Conservation (phyloP, 169 alveolate species). For the Eimeria tenella region DNA sequence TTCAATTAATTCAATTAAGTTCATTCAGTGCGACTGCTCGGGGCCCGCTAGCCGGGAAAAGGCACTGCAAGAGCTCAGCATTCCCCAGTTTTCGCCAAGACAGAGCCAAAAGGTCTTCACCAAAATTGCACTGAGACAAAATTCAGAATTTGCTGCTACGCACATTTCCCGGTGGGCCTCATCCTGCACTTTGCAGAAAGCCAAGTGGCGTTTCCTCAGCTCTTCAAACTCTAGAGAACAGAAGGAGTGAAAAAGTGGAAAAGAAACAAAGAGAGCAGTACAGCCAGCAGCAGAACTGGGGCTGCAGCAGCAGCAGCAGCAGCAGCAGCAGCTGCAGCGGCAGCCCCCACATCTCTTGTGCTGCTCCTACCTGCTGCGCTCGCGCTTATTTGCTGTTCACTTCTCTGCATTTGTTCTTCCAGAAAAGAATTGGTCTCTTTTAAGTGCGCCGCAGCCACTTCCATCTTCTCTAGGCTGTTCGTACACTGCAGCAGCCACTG, state of each 20-base stretch:
- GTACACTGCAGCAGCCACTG: neutral
- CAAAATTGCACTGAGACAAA: no score
- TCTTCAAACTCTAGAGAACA: slow-evolving; percentile 58
- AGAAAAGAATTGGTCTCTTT: slow-evolving; percentile 39
- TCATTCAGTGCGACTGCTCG: no score
- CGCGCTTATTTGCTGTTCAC: neutral
- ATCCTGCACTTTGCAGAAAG: slow-evolving; percentile 58
- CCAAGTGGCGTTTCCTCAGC: slow-evolving; percentile 18
- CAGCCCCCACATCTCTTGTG: neutral
- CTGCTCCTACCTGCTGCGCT: slow-evolving; percentile 48
- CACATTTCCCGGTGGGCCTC: slow-evolving; percentile 50
- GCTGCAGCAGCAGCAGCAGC: no score
- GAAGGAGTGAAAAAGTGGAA: no score
- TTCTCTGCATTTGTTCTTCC: neutral
- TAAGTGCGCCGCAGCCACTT: slow-evolving; percentile 52
- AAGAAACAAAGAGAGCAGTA: neutral
- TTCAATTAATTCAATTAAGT: no score
- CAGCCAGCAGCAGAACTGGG: neutral
- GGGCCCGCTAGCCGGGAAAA: no score
- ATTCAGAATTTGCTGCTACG: no score
- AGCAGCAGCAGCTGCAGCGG: no score
- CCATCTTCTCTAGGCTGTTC: slow-evolving; percentile 39
- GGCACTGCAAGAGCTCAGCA: no score
- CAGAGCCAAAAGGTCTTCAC: neutral
- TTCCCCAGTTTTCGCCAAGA: neutral